Conservation (phyloP, 257 asterid species). For the Lavandula angustifolia region DNA sequence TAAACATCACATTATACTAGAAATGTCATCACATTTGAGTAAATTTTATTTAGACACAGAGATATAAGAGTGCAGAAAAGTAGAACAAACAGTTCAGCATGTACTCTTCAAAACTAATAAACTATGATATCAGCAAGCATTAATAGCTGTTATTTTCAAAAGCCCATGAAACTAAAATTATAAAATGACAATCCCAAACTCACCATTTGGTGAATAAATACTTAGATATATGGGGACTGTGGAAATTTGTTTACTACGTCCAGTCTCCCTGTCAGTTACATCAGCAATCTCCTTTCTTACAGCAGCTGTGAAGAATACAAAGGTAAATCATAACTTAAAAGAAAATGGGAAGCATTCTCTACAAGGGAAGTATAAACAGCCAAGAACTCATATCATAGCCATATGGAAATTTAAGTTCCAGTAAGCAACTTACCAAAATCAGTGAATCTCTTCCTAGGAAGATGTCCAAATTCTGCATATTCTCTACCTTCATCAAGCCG, state of each 20-base stretch:
- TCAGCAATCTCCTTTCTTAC: conserved; percentile 89
- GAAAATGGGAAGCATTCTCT: conserved; percentile 4
- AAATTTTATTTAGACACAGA: conserved; percentile 4
- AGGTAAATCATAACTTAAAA: conserved; percentile 24
- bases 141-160: background rate
- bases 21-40: conserved; percentile 21
- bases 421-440: conserved; percentile 74
- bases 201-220: conserved; percentile 85
- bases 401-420: conserved; percentile 1
- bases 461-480: conserved; percentile 98
- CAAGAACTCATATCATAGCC: background rate
- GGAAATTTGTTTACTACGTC: conserved; percentile 78
- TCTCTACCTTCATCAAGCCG: conserved; percentile 85
- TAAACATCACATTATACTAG: conserved; percentile 28
- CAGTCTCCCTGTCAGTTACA: conserved; percentile 98
- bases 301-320: conserved; percentile 64
- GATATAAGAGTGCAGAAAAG: background rate
- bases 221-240: conserved; percentile 95
- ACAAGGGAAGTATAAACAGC: background rate
- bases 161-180: background rate
- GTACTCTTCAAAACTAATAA: conserved; percentile 14
- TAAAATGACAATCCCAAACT: conserved; percentile 5
- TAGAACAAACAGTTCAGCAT: background rate
- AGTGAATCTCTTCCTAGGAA: conserved; percentile 77
- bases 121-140: conserved; percentile 9